phyloP scores from a whole-genome alignment of 2,329 filamentous ascomycete species.

The Thielaviopsis euricoi region DNA sequence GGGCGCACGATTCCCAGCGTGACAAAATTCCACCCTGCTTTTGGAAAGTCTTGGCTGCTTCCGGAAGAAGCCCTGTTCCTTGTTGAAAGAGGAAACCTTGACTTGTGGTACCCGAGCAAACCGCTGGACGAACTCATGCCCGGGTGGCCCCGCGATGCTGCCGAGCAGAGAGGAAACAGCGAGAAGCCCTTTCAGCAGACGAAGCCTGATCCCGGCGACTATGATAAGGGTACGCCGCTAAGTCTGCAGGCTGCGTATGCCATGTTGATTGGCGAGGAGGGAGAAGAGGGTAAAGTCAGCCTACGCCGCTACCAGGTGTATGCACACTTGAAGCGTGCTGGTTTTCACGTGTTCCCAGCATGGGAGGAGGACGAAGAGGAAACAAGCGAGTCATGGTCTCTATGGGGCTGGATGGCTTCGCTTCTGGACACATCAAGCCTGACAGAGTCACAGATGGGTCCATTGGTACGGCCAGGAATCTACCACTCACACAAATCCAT shows the following conservation, averaged over 20 bases:
- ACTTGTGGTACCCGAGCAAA: conserved; percentile 64
- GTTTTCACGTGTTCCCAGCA: conserved; percentile 67
- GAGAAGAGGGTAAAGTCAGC: conserved; percentile 39
- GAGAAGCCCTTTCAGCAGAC: conserved; percentile 14
- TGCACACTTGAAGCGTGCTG: conserved; percentile 62
- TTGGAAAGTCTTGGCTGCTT: conserved; percentile 60
- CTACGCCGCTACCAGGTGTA: conserved; percentile 83
- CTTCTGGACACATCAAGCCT: conserved; percentile 21
- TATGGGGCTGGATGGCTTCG: conserved; percentile 39
- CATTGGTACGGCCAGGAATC: conserved; percentile 44
- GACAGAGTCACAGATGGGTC: conserved; percentile 24
- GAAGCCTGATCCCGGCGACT: conserved; percentile 22
- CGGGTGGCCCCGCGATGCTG: conserved; percentile 12
- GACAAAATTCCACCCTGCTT: conserved; percentile 33
- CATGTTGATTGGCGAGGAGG: conserved; percentile 58
- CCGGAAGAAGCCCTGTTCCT: conserved; percentile 86
- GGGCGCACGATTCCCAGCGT: conserved; percentile 47
- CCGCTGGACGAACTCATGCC: conserved; percentile 33
- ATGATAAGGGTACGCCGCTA: conserved; percentile 59
- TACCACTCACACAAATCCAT: conserved; percentile 53
- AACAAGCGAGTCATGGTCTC: conserved; percentile 13
- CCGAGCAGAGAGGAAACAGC: conserved; percentile 14
- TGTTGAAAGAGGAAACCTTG: conserved; percentile 71
- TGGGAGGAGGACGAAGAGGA: conserved; percentile 20
- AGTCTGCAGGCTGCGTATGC: conserved; percentile 84